Evolutionary conservation across 805 yeast species (phyloP), one percentile per base, ranked within the genome.

Genomic region (Kuraishia hungarica): DNA sequence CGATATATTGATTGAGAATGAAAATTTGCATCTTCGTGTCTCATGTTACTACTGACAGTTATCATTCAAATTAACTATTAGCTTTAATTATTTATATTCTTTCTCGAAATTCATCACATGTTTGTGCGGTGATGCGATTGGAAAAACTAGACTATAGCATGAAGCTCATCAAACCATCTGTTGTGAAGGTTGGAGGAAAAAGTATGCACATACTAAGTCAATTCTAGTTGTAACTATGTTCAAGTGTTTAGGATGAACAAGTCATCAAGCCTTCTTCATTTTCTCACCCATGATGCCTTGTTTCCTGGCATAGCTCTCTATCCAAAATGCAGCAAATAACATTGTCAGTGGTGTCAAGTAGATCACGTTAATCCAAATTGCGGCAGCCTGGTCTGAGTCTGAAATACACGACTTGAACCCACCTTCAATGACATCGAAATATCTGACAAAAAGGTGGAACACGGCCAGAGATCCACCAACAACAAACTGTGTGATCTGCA

Each of bases 391-490:
- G 58, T 83, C 87, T 17, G 84, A 71, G 54, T 81, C 73, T 21
- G 74, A 67, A 56, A 86, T 77, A 66, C 91, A 86, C 58, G 74
- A 66, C 51, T 71, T 69, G 62, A 72, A 76, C 17, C 59, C 60
- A 20, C 72, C 75, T 39, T 75, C 71, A 26, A 66, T 58, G 15
- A 77, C 69, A 64, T 85, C 86, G 58, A 77, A 76, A 64, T 81
- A 83, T 65, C 75, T 75, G 54, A 86, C 75, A 63, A 85, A 86
- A 52, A 84, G 67, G 65, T 86, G 90, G 56, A 78, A 67, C 48
- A 82, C 68, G n/a, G 89, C 89, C 57, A 84, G 71, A 2, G 83
- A 75, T 24, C 90, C 91, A 23, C 91, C 91, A 52, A 82, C 63
- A 10, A 86, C 72, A 64, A 86, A 86, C 68, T 86, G 91, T 48